phyloP scores from a whole-genome alignment of 805 yeast genomes.

The Pichia nanzhaoensis region DNA sequence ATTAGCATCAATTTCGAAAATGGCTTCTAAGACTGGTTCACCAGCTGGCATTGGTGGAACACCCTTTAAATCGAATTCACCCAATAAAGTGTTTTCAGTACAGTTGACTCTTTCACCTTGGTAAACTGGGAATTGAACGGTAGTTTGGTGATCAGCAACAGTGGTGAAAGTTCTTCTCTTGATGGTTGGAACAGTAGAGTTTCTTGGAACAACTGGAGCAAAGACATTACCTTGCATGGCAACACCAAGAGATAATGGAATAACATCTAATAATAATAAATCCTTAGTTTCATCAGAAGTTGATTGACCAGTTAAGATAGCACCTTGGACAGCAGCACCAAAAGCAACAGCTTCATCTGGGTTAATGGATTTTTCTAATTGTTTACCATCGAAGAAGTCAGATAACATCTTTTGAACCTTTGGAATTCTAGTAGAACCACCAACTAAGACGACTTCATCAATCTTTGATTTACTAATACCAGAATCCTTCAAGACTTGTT shows the following conservation, averaged over 20 bases:
- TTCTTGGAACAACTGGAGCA: slow-evolving; percentile 98
- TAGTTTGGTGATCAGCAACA: slow-evolving; percentile 97
- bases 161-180: slow-evolving; percentile 99
- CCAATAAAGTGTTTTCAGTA: slow-evolving; percentile 93
- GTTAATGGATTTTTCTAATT: slow-evolving; percentile 93
- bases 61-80: slow-evolving; percentile 97
- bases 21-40: slow-evolving; percentile 98
- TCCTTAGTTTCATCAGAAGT: slow-evolving; percentile 91
- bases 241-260: slow-evolving; percentile 98
- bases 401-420: slow-evolving; percentile 91
- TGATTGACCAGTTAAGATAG: slow-evolving; percentile 90
- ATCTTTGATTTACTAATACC: slow-evolving; percentile 76
- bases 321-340: slow-evolving; percentile 99
- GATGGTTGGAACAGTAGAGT: slow-evolving; percentile 98
- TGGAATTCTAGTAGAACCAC: slow-evolving; percentile 99
- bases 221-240: slow-evolving; percentile 99
- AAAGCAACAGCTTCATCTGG: slow-evolving; percentile 99
- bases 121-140: slow-evolving; percentile 97
- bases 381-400: slow-evolving; percentile 95
- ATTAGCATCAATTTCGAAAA: slow-evolving; percentile 98
- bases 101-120: slow-evolving; percentile 99
- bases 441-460: slow-evolving; percentile 93
- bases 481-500: slow-evolving; percentile 90
- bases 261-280: slow-evolving; percentile 91
- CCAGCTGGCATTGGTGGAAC: slow-evolving; percentile 99